Evolutionary conservation across 768 basidiomycete genomes (phyloP).

Genomic region (Pisolithus albus): DNA sequence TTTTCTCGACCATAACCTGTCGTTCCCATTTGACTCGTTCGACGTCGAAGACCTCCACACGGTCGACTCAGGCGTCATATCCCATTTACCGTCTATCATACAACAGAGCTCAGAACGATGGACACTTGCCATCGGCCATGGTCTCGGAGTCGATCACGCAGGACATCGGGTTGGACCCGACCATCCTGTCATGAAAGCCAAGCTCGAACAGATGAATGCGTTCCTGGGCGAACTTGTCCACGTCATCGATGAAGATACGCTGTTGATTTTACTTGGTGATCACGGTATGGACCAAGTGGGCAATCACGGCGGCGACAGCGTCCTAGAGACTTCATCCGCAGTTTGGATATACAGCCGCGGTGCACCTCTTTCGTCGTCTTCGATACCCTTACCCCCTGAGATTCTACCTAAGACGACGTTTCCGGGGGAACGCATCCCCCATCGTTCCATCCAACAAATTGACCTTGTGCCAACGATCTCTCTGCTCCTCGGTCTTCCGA

Average conservation of each 20-base stretch:
- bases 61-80: slow-evolving; percentile 86
- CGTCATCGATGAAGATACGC: slow-evolving; percentile 74
- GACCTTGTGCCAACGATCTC: slow-evolving; percentile 87
- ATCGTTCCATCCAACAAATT: slow-evolving; percentile 82
- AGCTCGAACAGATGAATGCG: slow-evolving; percentile 82
- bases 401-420: slow-evolving; percentile 53
- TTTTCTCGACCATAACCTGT: slow-evolving; percentile 63
- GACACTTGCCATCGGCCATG: slow-evolving; percentile 88
- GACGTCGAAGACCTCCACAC: slow-evolving; percentile 97
- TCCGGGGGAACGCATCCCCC: slow-evolving; percentile 46
- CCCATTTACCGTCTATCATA: slow-evolving; percentile 77
- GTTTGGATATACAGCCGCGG: slow-evolving; percentile 93
- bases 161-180: slow-evolving; percentile 93
- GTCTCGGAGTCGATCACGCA: slow-evolving; percentile 93
- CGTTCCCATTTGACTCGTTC: slow-evolving; percentile 90
- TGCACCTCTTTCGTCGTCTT: slow-evolving; percentile 35
- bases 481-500: slow-evolving; percentile 84
- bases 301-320: slow-evolving; percentile 91
- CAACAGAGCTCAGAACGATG: slow-evolving; percentile 48
- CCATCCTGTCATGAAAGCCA: slow-evolving; percentile 77
- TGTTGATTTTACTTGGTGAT: slow-evolving; percentile 89
- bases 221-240: slow-evolving; percentile 70
- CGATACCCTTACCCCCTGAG: slow-evolving; percentile 35
- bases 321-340: slow-evolving; percentile 75
- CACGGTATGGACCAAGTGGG: slow-evolving; percentile 96